Evolutionary conservation across 1,284 basidiomycete species (phyloP).

Genomic region (Ustilago trichophora): DNA sequence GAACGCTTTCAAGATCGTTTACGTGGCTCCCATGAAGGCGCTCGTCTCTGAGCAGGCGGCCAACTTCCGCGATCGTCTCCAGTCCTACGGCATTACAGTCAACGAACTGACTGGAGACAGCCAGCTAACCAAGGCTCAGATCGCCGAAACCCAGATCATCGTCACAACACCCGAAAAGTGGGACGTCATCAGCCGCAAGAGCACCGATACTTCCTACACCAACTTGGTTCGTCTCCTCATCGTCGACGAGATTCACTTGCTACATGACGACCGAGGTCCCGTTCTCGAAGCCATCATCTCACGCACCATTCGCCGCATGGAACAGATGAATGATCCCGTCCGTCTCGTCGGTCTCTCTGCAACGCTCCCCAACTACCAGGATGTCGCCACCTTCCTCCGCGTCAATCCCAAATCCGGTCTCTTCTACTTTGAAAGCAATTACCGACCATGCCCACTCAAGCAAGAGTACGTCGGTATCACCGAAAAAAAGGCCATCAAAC

Average conservation of each 20-base stretch:
- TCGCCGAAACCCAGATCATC: slow-evolving; percentile 96
- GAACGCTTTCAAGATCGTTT: slow-evolving; percentile 94
- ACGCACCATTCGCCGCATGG: slow-evolving; percentile 91
- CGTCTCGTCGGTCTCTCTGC: slow-evolving; percentile 95
- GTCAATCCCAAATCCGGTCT: slow-evolving; percentile 91
- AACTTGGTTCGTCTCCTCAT: slow-evolving; percentile 96
- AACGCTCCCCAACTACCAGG: slow-evolving; percentile 96
- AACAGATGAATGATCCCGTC: slow-evolving; percentile 81
- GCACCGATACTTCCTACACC: slow-evolving; percentile 94
- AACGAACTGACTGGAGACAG: slow-evolving; percentile 96
- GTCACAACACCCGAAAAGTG: slow-evolving; percentile 99
- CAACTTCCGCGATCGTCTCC: slow-evolving; percentile 75
- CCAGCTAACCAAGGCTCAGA: slow-evolving; percentile 98
- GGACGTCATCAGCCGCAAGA: slow-evolving; percentile 95
- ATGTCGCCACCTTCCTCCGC: slow-evolving; percentile 97
- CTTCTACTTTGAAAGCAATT: slow-evolving; percentile 93
- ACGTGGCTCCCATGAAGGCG: slow-evolving; percentile 92
- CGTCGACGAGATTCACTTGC: slow-evolving; percentile 96
- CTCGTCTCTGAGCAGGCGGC: slow-evolving; percentile 65
- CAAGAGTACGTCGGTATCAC: slow-evolving; percentile 98
- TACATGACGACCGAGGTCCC: slow-evolving; percentile 98
- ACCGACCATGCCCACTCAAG: slow-evolving; percentile 91
- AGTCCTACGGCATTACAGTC: slow-evolving; percentile 83
- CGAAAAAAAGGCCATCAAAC: slow-evolving; percentile 99
- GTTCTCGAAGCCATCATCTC: slow-evolving; percentile 93